Base-by-base conservation (phyloP, 208 protist genomes). In the Balamuthia mandrillaris region DNA sequence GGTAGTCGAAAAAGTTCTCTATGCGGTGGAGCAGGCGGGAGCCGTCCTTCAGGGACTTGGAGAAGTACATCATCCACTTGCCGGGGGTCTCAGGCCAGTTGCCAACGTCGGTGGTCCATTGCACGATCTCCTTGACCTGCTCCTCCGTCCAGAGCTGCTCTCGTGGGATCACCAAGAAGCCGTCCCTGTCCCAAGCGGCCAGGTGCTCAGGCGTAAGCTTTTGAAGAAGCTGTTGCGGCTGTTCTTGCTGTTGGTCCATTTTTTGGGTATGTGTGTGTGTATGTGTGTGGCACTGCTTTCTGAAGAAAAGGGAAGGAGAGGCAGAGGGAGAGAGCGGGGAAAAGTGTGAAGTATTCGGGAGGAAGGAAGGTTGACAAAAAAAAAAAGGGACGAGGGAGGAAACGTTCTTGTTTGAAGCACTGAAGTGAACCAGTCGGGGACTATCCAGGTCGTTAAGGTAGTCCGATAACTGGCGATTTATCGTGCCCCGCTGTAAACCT, bases 1-100 rank as follows among this genome's bases (percentile, higher is more conserved):
- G 82, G 72, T 72, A 86, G 49, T 65, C 75, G 81, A 79, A 63
- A 44, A 87, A 87, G 45, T 87, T 87, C 60, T 87, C 84, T 16
- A 87, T 5, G 16, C 84, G 47, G 60, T 84, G 61, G 29, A 87
- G 84, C 29, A 87, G 31, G 3, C 61, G 37, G 16, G 27, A 14
- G 41, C 27, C 44, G 9, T 75, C 41, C 5, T 75, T 24, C 56
- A 75, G 1, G 16, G 66, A 75, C 41, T 75, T 51, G 41, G 66
- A 75, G 66, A 54, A 75, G 66, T 75, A 75, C 66, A 75, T 75
- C 66, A 75, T 75, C 66, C 66, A 75, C 66, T 75, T 75, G 21
- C 66, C 66, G 10, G 66, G 66, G 5, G 42, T 35, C 41, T 75
- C 66, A 4, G 66, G 41, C 66, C 66, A 75, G 33, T 39, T 75